Percentiles rank a stretch among this genome's conserved stretches.
These are phyloP conservation scores for Tetrahymena elliotti DNA, from an alignment of 73 alveolate species.

Conservation along the genomic window DNA sequence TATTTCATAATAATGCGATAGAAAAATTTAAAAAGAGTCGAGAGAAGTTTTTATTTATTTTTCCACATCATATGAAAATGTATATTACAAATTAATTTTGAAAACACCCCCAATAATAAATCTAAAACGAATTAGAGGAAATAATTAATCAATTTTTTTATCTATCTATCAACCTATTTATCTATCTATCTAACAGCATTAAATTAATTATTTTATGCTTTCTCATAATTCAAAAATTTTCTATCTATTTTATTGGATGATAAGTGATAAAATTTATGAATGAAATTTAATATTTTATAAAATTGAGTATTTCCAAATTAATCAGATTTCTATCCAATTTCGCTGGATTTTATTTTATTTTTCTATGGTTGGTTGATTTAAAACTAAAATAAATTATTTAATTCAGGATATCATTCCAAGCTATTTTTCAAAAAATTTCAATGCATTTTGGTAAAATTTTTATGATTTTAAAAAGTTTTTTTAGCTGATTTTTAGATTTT, in stretches of 20 bases:
- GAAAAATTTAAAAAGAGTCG: neutral
- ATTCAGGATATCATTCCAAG: neutral
- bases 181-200: neutral
- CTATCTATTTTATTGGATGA: neutral
- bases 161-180: neutral
- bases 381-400: neutral
- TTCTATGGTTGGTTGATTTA: neutral
- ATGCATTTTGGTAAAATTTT: neutral
- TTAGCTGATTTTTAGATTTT: no score
- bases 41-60: neutral
- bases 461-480: neutral
- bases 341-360: neutral
- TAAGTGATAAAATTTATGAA: neutral
- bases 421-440: neutral
- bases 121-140: no score
- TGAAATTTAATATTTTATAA: neutral
- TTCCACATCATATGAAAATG: neutral
- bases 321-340: neutral
- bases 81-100: neutral
- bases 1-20: neutral
- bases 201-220: neutral
- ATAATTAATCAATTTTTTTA: no score
- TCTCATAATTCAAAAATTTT: neutral
- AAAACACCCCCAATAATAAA: neutral
- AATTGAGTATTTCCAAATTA: neutral